Conservation (phyloP, 257 asterid species). For the Ajuga chamaepitys region DNA sequence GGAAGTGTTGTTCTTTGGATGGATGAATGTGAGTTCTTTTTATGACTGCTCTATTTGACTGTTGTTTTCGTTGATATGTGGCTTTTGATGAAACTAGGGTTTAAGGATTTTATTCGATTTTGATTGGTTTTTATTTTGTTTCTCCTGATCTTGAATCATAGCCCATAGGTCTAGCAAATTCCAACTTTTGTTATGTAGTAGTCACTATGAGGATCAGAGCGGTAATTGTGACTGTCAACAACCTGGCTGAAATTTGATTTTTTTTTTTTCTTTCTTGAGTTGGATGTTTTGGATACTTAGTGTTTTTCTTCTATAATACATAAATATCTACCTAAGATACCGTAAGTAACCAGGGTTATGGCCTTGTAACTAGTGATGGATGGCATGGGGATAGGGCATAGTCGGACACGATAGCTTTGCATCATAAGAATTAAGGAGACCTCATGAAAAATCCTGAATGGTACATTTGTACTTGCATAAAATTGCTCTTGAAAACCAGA, state of each 20-base stretch:
- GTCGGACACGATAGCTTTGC: too few relatives aligned
- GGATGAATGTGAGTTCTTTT: not conserved
- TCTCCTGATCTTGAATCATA: not conserved
- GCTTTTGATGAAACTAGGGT: conserved; percentile 18
- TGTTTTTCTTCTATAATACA: not conserved
- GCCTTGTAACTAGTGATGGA: not conserved
- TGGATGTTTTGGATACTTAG: not conserved
- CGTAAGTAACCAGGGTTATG: not conserved
- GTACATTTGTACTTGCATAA: not conserved
- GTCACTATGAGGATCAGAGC: not conserved
- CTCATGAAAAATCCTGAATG: too few relatives aligned
- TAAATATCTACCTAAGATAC: not conserved
- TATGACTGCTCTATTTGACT: not conserved
- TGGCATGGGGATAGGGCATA: too few relatives aligned
- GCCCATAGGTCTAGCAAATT: not conserved
- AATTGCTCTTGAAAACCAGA: not conserved
- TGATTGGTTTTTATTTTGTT: not conserved
- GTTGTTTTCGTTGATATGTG: not conserved
- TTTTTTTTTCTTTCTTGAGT: not conserved
- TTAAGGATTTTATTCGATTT: not conserved
- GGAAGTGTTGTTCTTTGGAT: not conserved
- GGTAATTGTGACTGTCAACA: too few relatives aligned
- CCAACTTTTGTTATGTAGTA: not conserved
- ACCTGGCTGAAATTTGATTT: too few relatives aligned
- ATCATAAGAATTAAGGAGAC: too few relatives aligned